These are phyloP conservation scores for Emericellopsis cladophorae DNA, from an alignment of 2,329 filamentous ascomycete genomes.

Conservation along the genomic window DNA sequence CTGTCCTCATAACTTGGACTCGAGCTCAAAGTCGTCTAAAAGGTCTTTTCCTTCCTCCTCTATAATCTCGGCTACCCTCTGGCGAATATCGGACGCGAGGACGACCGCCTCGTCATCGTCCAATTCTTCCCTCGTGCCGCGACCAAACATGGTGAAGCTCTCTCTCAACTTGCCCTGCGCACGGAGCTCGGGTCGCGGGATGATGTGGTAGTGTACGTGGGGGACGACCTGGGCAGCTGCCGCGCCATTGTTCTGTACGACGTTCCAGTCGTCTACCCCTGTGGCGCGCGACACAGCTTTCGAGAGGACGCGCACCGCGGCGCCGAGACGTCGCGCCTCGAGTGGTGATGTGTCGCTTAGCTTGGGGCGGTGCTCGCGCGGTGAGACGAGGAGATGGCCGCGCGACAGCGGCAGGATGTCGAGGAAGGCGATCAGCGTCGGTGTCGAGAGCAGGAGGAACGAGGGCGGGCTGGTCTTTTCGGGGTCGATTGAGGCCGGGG, in stretches of 20 bases:
- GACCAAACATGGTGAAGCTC: conserved; percentile 75
- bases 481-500: conserved; percentile 23
- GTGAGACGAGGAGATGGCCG: conserved; percentile 75
- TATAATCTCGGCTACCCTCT: conserved; percentile 33
- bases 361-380: conserved; percentile 65
- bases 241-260: conserved; percentile 90
- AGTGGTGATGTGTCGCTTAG: conserved; percentile 53
- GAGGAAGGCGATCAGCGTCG: conserved; percentile 71
- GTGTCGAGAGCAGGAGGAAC: conserved; percentile 66
- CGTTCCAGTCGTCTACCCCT: conserved; percentile 77
- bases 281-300: conserved; percentile 56
- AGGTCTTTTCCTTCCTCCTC: conserved; percentile 22
- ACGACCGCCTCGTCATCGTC: conserved; percentile 60
- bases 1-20: conserved; percentile 20
- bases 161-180: conserved; percentile 39
- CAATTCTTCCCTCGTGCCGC: conserved; percentile 58
- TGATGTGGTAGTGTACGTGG: conserved; percentile 90
- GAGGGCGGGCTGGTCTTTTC: conserved; percentile 28
- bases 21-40: conserved; percentile 7
- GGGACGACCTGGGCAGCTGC: conserved; percentile 85
- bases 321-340: conserved; percentile 56
- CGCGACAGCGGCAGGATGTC: conserved; percentile 81
- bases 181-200: conserved; percentile 63
- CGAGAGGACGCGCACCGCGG: conserved; percentile 58
- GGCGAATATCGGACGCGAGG: conserved; percentile 43